These are phyloP conservation scores for Lachnellula willkommii DNA, from an alignment of 2,329 filamentous ascomycete genomes.

Conservation along the genomic window DNA sequence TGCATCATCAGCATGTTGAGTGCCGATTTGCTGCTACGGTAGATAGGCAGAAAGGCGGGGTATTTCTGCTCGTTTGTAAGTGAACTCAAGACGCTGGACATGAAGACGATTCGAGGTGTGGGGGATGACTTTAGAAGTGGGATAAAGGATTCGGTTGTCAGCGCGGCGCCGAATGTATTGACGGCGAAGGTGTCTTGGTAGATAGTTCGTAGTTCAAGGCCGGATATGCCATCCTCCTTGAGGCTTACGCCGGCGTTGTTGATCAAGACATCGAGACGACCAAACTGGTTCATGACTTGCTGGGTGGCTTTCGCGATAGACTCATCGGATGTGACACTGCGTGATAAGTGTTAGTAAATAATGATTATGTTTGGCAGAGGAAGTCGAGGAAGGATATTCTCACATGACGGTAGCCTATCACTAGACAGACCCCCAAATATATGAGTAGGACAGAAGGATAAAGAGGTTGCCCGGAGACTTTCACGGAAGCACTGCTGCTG, in stretches of 20 bases:
- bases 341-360: neutral
- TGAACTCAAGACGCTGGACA: constrained; percentile 6
- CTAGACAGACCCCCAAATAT: too few relatives aligned
- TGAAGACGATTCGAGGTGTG: constrained; percentile 7
- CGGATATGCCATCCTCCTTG: neutral
- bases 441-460: neutral
- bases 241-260: constrained; percentile 28
- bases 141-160: neutral
- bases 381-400: too few relatives aligned
- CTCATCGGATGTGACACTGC: constrained; percentile 11
- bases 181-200: neutral
- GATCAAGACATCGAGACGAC: constrained; percentile 32
- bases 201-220: neutral
- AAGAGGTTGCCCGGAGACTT: neutral
- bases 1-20: constrained; percentile 9
- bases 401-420: too few relatives aligned
- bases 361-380: too few relatives aligned
- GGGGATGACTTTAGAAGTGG: constrained; percentile 5
- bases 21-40: constrained; percentile 9
- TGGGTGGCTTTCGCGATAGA: constrained; percentile 29
- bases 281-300: constrained; percentile 23
- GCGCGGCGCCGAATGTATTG: neutral
- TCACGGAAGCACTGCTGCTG: neutral
- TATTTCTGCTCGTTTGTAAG: neutral
- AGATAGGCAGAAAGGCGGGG: constrained; percentile 10